Conservation (phyloP, 2,329 filamentous ascomycete species). For the Dendryphion nanum region DNA sequence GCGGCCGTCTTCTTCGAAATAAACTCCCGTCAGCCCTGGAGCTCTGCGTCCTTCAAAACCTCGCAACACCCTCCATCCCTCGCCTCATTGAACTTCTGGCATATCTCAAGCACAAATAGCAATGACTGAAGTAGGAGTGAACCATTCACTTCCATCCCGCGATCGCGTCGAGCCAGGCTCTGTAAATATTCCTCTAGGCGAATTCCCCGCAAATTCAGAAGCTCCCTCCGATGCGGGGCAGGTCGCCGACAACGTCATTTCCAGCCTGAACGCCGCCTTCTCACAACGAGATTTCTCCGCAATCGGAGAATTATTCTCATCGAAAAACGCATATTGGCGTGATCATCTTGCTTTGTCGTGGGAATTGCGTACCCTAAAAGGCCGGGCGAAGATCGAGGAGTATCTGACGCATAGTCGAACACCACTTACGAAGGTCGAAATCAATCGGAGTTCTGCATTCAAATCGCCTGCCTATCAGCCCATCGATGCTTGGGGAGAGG, state of each 20-base stretch:
- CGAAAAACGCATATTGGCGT: constrained; percentile 56
- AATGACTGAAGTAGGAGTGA: not conserved
- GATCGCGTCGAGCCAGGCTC: constrained; percentile 54
- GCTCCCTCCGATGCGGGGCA: constrained; percentile 35
- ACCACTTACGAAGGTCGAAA: constrained; percentile 24
- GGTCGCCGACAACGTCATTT: constrained; percentile 41
- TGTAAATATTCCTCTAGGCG: constrained; percentile 51
- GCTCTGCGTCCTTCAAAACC: no score
- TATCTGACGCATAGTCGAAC: constrained; percentile 31
- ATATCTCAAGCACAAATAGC: not conserved
- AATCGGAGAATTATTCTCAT: constrained; percentile 45
- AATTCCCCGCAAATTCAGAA: constrained; percentile 39
- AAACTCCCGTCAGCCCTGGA: no score
- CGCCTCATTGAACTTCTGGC: no score
- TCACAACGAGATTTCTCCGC: constrained; percentile 31
- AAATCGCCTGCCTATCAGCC: constrained; percentile 23
- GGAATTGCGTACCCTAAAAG: constrained; percentile 54
- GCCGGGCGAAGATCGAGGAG: constrained; percentile 46
- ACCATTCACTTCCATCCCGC: constrained; percentile 33
- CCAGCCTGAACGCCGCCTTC: constrained; percentile 44
- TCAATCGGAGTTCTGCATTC: constrained; percentile 24
- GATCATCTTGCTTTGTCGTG: constrained; percentile 59
- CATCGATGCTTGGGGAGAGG: constrained; percentile 28
- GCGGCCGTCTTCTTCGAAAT: no score
- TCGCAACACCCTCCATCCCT: no score